Conservation (phyloP, 2,329 filamentous ascomycete genomes). For the Pyrenophora seminiperda region DNA sequence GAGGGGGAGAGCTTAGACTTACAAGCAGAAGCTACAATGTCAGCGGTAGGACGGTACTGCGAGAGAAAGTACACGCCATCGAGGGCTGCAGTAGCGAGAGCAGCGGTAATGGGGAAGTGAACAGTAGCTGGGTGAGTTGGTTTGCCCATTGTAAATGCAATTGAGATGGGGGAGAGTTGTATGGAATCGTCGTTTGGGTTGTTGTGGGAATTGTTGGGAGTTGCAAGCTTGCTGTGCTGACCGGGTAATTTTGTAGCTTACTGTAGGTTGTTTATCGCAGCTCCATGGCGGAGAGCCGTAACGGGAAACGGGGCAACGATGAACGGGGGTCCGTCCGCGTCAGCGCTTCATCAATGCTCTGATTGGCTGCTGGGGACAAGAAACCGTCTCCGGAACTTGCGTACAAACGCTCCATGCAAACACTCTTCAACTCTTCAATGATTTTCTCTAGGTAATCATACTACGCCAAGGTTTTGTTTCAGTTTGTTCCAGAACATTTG, state of each 20-base stretch:
- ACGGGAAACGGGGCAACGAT: no score
- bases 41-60: conserved; percentile 40
- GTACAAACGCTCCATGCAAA: no score
- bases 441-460: no score
- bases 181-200: background rate
- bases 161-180: background rate
- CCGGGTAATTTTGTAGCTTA: no score
- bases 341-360: background rate
- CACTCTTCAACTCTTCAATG: no score
- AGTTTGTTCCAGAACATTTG: no score
- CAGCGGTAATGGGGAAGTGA: conserved; percentile 56
- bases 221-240: no score
- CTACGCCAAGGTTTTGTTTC: no score
- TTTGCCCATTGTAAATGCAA: conserved; percentile 37
- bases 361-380: background rate
- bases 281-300: no score
- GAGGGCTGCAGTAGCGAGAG: conserved; percentile 50
- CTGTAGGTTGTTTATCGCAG: no score
- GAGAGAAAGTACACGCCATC: conserved; percentile 48
- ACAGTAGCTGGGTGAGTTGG: conserved; percentile 54
- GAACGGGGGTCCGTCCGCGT: background rate
- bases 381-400: no score
- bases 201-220: background rate
- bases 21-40: conserved; percentile 40
- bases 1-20: background rate